Evolutionary conservation across 176 grass and related monocot species (phyloP).

Genomic region (Bothriochloa decipiens): DNA sequence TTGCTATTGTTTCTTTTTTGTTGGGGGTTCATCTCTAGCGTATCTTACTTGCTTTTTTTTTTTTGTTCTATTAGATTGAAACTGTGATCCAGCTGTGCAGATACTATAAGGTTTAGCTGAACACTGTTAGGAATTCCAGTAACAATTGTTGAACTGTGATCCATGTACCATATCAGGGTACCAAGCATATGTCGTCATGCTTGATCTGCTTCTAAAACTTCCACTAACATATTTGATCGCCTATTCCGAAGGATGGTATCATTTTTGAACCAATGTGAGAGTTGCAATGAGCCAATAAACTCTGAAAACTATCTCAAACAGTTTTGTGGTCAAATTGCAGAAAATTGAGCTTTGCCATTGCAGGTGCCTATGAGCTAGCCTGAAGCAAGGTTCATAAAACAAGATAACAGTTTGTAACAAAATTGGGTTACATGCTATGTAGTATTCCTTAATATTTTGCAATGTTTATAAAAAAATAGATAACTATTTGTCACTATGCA

Average conservation of each 20-base stretch:
- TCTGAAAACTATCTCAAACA: neutral
- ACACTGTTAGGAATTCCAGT: neutral
- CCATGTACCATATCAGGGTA: neutral
- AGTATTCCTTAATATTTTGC: conserved; percentile 2
- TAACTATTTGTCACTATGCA: neutral
- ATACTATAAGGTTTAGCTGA: neutral
- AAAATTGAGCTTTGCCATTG: neutral
- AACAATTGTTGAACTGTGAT: neutral
- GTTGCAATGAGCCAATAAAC: neutral
- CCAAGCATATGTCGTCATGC: neutral
- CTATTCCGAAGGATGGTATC: neutral
- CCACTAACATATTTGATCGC: neutral
- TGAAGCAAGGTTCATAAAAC: conserved; percentile 10
- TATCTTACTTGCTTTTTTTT: neutral
- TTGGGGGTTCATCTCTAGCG: neutral
- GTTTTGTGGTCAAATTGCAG: neutral
- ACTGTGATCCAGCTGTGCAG: neutral
- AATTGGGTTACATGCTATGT: neutral
- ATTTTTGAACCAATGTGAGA: neutral
- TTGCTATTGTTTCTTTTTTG: neutral
- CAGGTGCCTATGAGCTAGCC: neutral
- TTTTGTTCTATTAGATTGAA: neutral
- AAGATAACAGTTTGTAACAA: neutral
- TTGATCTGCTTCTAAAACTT: neutral
- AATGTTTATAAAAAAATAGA: neutral